Conservation (phyloP, 192 early-diverging fungal species). For the Jimgerdemannia flammicorona region DNA sequence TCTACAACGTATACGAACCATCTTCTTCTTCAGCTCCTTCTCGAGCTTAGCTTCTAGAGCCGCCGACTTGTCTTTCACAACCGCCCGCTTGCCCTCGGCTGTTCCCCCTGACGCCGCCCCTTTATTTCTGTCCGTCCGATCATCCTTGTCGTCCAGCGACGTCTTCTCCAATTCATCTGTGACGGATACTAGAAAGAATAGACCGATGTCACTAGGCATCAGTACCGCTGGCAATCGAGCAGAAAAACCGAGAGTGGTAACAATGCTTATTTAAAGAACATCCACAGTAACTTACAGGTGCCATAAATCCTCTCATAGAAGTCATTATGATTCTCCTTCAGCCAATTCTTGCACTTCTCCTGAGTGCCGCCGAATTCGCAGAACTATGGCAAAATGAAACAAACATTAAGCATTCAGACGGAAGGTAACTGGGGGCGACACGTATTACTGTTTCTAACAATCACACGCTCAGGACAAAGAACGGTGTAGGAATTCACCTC, state of each 20-base stretch:
- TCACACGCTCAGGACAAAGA: background rate
- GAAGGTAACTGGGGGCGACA: too few species aligned
- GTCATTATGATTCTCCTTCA: conserved; percentile 54
- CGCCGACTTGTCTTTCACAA: conserved; percentile 32
- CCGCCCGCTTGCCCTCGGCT: conserved; percentile 46
- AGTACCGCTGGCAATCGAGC: background rate
- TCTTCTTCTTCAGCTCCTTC: conserved; percentile 72
- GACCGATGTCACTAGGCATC: background rate
- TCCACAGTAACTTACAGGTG: conserved; percentile 14
- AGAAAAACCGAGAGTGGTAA: background rate
- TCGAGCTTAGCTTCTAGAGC: conserved; percentile 67
- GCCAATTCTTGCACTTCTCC: conserved; percentile 81
- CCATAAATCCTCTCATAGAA: conserved; percentile 58
- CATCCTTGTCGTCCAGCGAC: conserved; percentile 27
- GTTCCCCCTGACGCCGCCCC: conserved; percentile 12
- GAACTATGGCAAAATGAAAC: conserved; percentile 51
- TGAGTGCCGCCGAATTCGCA: conserved; percentile 86
- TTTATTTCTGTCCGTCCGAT: conserved; percentile 26
- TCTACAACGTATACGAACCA: conserved; percentile 36
- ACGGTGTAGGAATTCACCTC: conserved; percentile 21
- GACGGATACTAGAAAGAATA: background rate
- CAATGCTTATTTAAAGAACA: background rate
- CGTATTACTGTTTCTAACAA: background rate
- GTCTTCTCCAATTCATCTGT: conserved; percentile 8
- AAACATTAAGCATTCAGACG: background rate